A percentile compares a stretch with the other conserved stretches of the same genome.
phyloP scores from a whole-genome alignment of 1,284 basidiomycete species.

The Sanguinoderma infundibulare region DNA sequence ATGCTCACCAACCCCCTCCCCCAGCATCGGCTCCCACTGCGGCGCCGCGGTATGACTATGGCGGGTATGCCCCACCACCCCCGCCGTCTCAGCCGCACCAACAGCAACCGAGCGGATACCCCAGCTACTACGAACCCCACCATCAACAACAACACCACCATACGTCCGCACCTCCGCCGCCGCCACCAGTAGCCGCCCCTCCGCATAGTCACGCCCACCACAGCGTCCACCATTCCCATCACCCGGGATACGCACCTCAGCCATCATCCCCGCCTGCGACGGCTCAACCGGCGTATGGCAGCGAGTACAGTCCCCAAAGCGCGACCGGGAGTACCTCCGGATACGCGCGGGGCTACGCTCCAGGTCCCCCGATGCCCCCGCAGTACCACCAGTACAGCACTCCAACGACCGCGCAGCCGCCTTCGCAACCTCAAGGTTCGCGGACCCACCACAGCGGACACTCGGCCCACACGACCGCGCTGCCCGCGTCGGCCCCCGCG shows the following conservation, averaged over 20 bases:
- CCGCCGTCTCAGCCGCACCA: conserved; percentile 9
- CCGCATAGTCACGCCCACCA: conserved; percentile 20
- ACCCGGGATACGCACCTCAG: conserved; percentile 15
- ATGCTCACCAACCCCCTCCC: conserved; percentile 13
- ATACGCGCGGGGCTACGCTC: conserved; percentile 15
- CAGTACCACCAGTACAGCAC: conserved; percentile 18
- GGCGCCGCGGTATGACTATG: conserved; percentile 25
- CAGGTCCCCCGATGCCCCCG: conserved; percentile 13
- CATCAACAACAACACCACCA: conserved; percentile 20
- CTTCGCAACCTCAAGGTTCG: conserved; percentile 3
- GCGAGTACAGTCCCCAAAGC: conserved; percentile 17
- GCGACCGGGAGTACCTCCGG: neutral
- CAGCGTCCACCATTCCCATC: conserved; percentile 16
- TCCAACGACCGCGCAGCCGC: conserved; percentile 11
- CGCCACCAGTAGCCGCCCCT: conserved; percentile 8
- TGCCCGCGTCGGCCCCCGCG: conserved; percentile 11
- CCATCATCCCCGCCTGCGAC: conserved; percentile 14
- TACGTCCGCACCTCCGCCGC: conserved; percentile 18
- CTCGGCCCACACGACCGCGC: conserved; percentile 3
- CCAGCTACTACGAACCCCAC: conserved; percentile 21
- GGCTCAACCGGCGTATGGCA: conserved; percentile 19
- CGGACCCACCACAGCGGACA: conserved; percentile 6
- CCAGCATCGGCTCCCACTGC: conserved; percentile 19
- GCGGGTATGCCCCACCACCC: conserved; percentile 18
- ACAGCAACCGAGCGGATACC: conserved; percentile 14